A percentile compares a stretch with the other conserved stretches of the same genome.
These are phyloP conservation scores for Thuidium tamariscinum DNA, from an alignment of 225 moss, liverwort and hornwort species.

Conservation along the genomic window DNA sequence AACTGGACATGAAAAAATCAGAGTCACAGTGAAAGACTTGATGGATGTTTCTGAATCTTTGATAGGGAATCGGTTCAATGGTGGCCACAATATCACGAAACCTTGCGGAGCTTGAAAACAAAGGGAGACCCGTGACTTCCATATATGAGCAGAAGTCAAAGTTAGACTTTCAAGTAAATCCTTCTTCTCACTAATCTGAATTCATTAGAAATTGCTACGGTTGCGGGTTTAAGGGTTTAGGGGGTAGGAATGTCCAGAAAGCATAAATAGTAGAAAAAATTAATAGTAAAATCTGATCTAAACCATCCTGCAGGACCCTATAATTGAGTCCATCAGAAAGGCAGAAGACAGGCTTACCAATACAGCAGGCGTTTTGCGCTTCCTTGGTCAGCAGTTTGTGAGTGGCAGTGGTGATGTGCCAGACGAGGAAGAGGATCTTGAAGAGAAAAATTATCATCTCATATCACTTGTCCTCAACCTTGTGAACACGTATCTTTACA, in stretches of 20 bases:
- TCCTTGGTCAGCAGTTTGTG: slow-evolving; percentile 59
- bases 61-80: slow-evolving; percentile 92
- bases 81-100: slow-evolving; percentile 85
- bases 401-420: slow-evolving; percentile 22
- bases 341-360: slow-evolving; percentile 83
- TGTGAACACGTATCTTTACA: slow-evolving; percentile 70
- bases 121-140: slow-evolving; percentile 37
- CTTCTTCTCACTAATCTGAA: not conserved
- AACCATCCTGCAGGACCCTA: slow-evolving; percentile 50
- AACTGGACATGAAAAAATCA: not conserved
- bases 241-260: not conserved
- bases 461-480: slow-evolving; percentile 64
- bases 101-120: slow-evolving; percentile 72
- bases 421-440: slow-evolving; percentile 10
- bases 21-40: not conserved
- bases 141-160: slow-evolving; percentile 62
- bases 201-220: not conserved
- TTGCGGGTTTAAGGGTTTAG: not conserved
- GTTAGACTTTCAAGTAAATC: slow-evolving; percentile 23
- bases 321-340: slow-evolving; percentile 65
- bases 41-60: not conserved
- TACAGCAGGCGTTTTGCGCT: slow-evolving; percentile 71
- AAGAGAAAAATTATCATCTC: slow-evolving; percentile 36
- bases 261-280: not conserved
- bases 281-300: not conserved